phyloP scores from a whole-genome alignment of 2,329 filamentous ascomycete species.

The Hortaea werneckii region DNA sequence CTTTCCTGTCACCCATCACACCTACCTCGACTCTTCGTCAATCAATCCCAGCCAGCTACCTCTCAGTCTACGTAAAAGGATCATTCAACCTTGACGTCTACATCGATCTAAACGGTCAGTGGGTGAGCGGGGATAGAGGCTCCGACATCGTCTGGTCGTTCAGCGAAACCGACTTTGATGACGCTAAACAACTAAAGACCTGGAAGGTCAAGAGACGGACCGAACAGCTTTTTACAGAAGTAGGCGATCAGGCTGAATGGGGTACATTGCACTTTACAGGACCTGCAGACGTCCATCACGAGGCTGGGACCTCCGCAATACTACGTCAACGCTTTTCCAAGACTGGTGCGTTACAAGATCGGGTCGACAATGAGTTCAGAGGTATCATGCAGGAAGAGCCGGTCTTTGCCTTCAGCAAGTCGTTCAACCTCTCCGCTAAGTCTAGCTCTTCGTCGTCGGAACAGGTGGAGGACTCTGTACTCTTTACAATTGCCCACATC shows the following conservation, averaged over 20 bases:
- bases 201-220: conserved; percentile 52
- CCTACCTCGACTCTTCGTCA: conserved; percentile 71
- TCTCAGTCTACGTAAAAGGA: conserved; percentile 61
- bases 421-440: conserved; percentile 22
- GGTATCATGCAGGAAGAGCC: conserved; percentile 68
- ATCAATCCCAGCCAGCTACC: conserved; percentile 71
- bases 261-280: conserved; percentile 69
- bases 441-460: conserved; percentile 17
- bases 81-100: conserved; percentile 43
- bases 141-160: conserved; percentile 63
- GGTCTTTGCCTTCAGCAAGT: conserved; percentile 59
- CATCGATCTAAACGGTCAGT: conserved; percentile 48
- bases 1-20: conserved; percentile 68
- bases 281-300: conserved; percentile 56
- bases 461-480: conserved; percentile 38
- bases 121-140: conserved; percentile 66
- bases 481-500: conserved; percentile 67
- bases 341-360: conserved; percentile 55
- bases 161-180: conserved; percentile 29
- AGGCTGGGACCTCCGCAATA: conserved; percentile 57
- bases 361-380: conserved; percentile 56
- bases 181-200: conserved; percentile 45
- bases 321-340: conserved; percentile 61
- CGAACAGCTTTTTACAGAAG: conserved; percentile 66
- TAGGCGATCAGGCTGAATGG: conserved; percentile 69